Conservation (phyloP, 441 rosid genomes). For the Erodium trifolium region DNA sequence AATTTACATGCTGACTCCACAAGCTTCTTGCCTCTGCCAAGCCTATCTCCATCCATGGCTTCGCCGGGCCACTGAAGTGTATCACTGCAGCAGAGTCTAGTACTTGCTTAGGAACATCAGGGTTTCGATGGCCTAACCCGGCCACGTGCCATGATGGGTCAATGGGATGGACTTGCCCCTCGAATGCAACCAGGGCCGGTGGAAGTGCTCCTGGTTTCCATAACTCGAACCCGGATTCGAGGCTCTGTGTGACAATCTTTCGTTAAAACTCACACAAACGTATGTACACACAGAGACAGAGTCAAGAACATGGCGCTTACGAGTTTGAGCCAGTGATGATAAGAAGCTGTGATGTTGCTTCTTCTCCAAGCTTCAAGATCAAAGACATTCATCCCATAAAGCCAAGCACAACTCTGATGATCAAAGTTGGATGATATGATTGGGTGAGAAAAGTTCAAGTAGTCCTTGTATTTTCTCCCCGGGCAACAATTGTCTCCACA, state of each 20-base stretch:
- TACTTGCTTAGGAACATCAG: conserved; percentile 25
- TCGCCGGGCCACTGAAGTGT: conserved; percentile 92
- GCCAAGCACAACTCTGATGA: conserved; percentile 65
- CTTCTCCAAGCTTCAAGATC: conserved; percentile 87
- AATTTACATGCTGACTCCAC: conserved; percentile 66
- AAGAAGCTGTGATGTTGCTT: conserved; percentile 48
- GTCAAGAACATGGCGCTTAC: conserved; percentile 32
- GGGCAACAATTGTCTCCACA: conserved; percentile 16
- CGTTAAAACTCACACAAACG: not conserved
- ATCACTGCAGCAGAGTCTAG: conserved; percentile 62
- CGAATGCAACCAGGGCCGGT: conserved; percentile 66
- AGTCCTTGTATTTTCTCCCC: conserved; percentile 65
- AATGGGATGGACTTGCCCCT: conserved; percentile 58
- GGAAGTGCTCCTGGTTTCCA: conserved; percentile 90
- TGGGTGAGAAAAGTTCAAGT: conserved; percentile 74
- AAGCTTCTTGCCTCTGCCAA: conserved; percentile 47
- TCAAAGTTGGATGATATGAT: conserved; percentile 50
- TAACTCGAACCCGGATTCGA: conserved; percentile 53
- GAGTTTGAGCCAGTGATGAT: conserved; percentile 62
- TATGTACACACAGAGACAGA: not conserved
- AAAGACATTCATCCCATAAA: conserved; percentile 74
- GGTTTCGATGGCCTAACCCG: conserved; percentile 55
- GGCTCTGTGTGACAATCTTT: conserved; percentile 36
- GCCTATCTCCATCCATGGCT: conserved; percentile 90
- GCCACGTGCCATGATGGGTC: conserved; percentile 79